A percentile compares a stretch with the other conserved stretches of the same genome.
Evolutionary conservation across 371 early-diverging fungal genomes (phyloP).

Genomic region (Ordospora colligata): DNA sequence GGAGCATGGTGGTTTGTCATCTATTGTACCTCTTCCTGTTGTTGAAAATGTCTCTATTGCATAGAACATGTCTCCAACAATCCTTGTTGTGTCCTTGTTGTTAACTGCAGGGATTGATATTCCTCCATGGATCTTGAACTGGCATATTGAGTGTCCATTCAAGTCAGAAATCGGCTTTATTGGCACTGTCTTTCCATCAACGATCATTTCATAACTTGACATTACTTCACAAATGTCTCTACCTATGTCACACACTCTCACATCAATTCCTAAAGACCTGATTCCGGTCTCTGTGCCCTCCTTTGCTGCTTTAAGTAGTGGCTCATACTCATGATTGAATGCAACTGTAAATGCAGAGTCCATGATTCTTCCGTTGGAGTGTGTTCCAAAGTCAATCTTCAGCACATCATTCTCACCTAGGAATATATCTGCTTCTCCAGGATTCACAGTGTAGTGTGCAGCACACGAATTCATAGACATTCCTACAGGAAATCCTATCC

Average conservation of each 20-base stretch:
- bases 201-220: slow-evolving; percentile 88
- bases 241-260: slow-evolving; percentile 84
- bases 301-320: slow-evolving; percentile 75
- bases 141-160: slow-evolving; percentile 89
- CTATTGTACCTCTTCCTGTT: slow-evolving; percentile 85
- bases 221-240: slow-evolving; percentile 91
- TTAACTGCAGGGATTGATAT: slow-evolving; percentile 89
- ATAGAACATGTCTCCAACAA: slow-evolving; percentile 86
- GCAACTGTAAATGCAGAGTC: slow-evolving; percentile 93
- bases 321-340: slow-evolving; percentile 81
- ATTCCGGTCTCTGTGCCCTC: slow-evolving; percentile 95
- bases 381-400: slow-evolving; percentile 97
- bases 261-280: slow-evolving; percentile 86
- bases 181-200: slow-evolving; percentile 80
- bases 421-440: slow-evolving; percentile 78
- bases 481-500: slow-evolving; percentile 97
- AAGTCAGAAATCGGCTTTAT: slow-evolving; percentile 81
- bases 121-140: slow-evolving; percentile 86
- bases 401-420: slow-evolving; percentile 81
- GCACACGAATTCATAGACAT: slow-evolving; percentile 87
- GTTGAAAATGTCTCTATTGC: slow-evolving; percentile 98
- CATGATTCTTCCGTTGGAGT: slow-evolving; percentile 86
- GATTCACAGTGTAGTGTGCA: slow-evolving; percentile 96
- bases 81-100: slow-evolving; percentile 76
- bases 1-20: slow-evolving; percentile 80